Evolutionary conservation across 768 basidiomycete species (phyloP).

Genomic region (Boletellus ananas): DNA sequence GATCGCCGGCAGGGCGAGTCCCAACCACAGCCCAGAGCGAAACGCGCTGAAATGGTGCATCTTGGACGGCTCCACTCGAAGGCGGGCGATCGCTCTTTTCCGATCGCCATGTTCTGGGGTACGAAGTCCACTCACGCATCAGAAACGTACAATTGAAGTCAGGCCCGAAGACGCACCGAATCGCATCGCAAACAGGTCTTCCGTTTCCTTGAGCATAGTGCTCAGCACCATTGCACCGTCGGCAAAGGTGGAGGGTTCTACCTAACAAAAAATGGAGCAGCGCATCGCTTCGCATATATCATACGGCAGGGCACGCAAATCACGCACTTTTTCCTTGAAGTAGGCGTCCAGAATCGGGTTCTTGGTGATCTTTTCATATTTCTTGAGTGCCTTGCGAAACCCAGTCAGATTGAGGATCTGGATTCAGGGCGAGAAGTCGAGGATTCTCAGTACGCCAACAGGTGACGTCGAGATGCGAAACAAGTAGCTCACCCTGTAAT

Average conservation of each 20-base stretch:
- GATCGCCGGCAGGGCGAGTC: conserved; percentile 67
- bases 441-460: background rate
- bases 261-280: conserved; percentile 34
- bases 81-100: conserved; percentile 67
- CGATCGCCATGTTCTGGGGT: conserved; percentile 58
- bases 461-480: background rate
- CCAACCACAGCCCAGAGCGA: conserved; percentile 67
- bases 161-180: conserved; percentile 54
- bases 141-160: no score
- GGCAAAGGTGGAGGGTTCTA: conserved; percentile 65
- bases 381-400: conserved; percentile 82
- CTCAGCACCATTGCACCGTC: conserved; percentile 53
- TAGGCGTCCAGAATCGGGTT: conserved; percentile 74
- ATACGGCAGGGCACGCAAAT: background rate
- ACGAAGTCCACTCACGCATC: background rate
- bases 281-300: no score
- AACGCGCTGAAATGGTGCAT: conserved; percentile 75
- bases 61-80: conserved; percentile 55
- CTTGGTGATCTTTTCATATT: conserved; percentile 77
- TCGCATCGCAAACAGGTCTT: conserved; percentile 66
- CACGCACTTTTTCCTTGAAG: conserved; percentile 65
- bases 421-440: background rate
- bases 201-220: conserved; percentile 68
- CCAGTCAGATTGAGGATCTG: conserved; percentile 84
- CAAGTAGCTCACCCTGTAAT: conserved; percentile 62